Evolutionary conservation across 345 rosid species (phyloP).

Genomic region (Melaleuca alternifolia): DNA sequence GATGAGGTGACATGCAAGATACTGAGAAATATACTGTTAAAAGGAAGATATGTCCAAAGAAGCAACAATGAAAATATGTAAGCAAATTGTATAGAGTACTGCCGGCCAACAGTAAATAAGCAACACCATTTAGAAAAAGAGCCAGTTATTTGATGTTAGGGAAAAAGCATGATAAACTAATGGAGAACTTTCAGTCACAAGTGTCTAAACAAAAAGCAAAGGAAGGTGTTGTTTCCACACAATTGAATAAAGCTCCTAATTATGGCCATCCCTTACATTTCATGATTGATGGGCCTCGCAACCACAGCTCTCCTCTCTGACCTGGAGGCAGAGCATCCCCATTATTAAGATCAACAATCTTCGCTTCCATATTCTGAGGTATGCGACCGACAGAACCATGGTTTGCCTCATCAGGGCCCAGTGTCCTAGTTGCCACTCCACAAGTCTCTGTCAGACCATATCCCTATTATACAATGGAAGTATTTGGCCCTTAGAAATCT

Average conservation of each 20-base stretch:
- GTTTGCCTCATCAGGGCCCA: slow-evolving; percentile 35
- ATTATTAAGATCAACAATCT: slow-evolving; percentile 57
- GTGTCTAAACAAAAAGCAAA: background rate
- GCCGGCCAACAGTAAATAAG: background rate
- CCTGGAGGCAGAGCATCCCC: slow-evolving; percentile 61
- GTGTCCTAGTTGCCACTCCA: slow-evolving; percentile 36
- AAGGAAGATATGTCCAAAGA: background rate
- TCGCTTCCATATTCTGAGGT: slow-evolving; percentile 45
- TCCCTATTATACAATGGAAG: slow-evolving; percentile 29
- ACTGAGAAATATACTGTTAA: background rate
- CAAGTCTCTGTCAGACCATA: slow-evolving; percentile 83
- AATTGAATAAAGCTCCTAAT: background rate
- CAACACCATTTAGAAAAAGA: background rate
- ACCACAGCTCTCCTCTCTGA: slow-evolving; percentile 75
- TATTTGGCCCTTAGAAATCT: background rate
- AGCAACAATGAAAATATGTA: background rate
- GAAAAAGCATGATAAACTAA: background rate
- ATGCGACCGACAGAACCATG: slow-evolving; percentile 64
- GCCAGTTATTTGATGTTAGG: background rate
- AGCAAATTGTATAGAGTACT: background rate
- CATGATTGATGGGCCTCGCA: slow-evolving; percentile 76
- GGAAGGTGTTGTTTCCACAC: background rate
- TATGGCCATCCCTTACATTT: slow-evolving; percentile 28
- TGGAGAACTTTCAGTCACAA: background rate
- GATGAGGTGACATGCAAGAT: background rate